Percentiles rank a stretch among this genome's conserved stretches.
Evolutionary conservation across 2,329 filamentous ascomycete genomes (phyloP).

Genomic region (Thermothelomyces thermophilus): DNA sequence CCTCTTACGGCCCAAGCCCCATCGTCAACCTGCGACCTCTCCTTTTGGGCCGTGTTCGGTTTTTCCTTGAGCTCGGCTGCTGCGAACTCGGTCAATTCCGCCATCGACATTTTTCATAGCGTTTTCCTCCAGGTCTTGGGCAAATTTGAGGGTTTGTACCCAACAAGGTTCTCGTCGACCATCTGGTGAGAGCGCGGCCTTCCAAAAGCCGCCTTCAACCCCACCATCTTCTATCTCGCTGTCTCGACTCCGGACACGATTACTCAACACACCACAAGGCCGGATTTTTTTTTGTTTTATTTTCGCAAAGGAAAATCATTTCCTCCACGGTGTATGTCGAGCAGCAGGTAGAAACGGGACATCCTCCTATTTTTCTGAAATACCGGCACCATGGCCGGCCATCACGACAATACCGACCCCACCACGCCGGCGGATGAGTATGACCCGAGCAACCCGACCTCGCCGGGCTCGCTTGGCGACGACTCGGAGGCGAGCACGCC

Average conservation of each 20-base stretch:
- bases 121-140: not conserved
- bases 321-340: not conserved
- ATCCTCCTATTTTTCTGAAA: not conserved
- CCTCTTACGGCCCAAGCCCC: constrained; percentile 15
- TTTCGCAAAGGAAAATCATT: not conserved
- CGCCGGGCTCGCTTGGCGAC: constrained; percentile 38
- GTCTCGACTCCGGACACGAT: not conserved
- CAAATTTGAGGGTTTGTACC: not conserved
- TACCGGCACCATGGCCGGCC: constrained; percentile 25
- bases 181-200: not conserved
- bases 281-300: no score
- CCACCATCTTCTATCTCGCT: no score
- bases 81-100: not conserved
- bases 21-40: not conserved
- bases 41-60: not conserved
- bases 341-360: constrained; percentile 4
- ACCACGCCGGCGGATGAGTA: constrained; percentile 44
- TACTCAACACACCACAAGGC: not conserved
- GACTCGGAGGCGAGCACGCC: constrained; percentile 45
- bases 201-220: not conserved
- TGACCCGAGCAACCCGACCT: constrained; percentile 34
- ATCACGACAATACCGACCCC: constrained; percentile 33
- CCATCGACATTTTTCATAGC: not conserved
- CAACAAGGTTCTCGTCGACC: constrained; percentile 2
- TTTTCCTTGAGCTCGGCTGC: not conserved